Evolutionary conservation across 305 asterid species (phyloP).

Genomic region (Fraxinus sp.): DNA sequence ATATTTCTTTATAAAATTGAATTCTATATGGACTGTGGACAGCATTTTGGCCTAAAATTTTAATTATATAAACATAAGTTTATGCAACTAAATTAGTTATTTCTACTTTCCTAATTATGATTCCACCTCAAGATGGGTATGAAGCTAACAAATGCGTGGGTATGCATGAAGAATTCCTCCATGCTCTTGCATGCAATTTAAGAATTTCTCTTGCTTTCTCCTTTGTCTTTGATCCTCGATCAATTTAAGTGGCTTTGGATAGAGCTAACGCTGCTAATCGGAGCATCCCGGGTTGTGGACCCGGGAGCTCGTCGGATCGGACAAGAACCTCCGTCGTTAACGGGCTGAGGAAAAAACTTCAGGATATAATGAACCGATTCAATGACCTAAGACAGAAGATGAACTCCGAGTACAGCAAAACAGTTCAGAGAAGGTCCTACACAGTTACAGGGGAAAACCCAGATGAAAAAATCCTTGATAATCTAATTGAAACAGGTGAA

Average conservation of each 20-base stretch:
- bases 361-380: slow-evolving; percentile 53
- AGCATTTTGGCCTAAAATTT: background rate
- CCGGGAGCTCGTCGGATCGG: slow-evolving; percentile 44
- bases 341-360: slow-evolving; percentile 51
- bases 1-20: too few species aligned
- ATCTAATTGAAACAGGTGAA: slow-evolving; percentile 49
- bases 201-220: slow-evolving; percentile 69
- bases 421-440: slow-evolving; percentile 53
- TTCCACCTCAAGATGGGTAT: slow-evolving; percentile 41
- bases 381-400: slow-evolving; percentile 48
- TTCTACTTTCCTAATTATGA: background rate
- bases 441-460: slow-evolving; percentile 64
- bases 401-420: slow-evolving; percentile 53
- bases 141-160: slow-evolving; percentile 43
- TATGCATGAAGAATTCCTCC: slow-evolving; percentile 66
- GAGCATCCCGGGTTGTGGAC: slow-evolving; percentile 45
- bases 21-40: background rate
- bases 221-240: slow-evolving; percentile 54
- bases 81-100: background rate
- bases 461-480: slow-evolving; percentile 43
- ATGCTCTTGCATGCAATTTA: slow-evolving; percentile 51
- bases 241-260: slow-evolving; percentile 31
- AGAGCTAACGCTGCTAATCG: slow-evolving; percentile 45
- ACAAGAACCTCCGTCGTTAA: slow-evolving; percentile 56
- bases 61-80: background rate